These are phyloP conservation scores for Glaciozyma martinii DNA, from an alignment of 768 basidiomycete species.

Conservation along the genomic window DNA sequence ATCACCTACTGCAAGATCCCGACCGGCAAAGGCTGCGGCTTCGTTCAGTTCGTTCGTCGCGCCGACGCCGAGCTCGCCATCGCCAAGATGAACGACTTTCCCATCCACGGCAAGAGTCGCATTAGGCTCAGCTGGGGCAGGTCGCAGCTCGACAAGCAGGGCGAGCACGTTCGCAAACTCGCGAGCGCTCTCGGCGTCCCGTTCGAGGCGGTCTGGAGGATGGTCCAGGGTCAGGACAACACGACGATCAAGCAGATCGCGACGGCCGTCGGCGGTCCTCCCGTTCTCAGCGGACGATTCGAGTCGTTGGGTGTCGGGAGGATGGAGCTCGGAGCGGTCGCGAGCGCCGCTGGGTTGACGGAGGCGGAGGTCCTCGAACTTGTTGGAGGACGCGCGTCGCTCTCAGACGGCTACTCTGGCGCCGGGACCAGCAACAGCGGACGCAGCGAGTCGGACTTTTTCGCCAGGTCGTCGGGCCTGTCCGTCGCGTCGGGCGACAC, in stretches of 20 bases:
- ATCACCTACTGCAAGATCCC: slow-evolving; percentile 71
- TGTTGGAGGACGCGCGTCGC: slow-evolving; percentile 12
- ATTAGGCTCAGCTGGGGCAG: slow-evolving; percentile 89
- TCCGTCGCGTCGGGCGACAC: neutral
- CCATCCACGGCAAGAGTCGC: slow-evolving; percentile 72
- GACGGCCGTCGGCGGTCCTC: slow-evolving; percentile 25
- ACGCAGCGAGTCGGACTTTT: slow-evolving; percentile 9
- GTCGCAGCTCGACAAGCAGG: slow-evolving; percentile 50
- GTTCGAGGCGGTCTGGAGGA: slow-evolving; percentile 34
- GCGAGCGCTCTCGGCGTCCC: slow-evolving; percentile 33
- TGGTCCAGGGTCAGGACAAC: slow-evolving; percentile 36
- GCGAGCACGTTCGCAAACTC: slow-evolving; percentile 35
- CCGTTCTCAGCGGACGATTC: neutral
- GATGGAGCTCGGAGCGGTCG: slow-evolving; percentile 31
- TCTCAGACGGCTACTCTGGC: neutral
- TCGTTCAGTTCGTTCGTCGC: slow-evolving; percentile 88
- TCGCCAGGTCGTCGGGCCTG: slow-evolving; percentile 2
- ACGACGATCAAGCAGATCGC: slow-evolving; percentile 36
- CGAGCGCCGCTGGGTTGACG: slow-evolving; percentile 27
- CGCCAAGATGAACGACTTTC: slow-evolving; percentile 94
- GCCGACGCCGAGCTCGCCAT: slow-evolving; percentile 81
- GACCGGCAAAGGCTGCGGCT: slow-evolving; percentile 88
- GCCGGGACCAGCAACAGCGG: neutral
- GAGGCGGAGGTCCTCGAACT: slow-evolving; percentile 30
- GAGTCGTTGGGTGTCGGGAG: slow-evolving; percentile 1